Conservation (phyloP, 2,329 filamentous ascomycete species). For the Trichophyton benhamiae region DNA sequence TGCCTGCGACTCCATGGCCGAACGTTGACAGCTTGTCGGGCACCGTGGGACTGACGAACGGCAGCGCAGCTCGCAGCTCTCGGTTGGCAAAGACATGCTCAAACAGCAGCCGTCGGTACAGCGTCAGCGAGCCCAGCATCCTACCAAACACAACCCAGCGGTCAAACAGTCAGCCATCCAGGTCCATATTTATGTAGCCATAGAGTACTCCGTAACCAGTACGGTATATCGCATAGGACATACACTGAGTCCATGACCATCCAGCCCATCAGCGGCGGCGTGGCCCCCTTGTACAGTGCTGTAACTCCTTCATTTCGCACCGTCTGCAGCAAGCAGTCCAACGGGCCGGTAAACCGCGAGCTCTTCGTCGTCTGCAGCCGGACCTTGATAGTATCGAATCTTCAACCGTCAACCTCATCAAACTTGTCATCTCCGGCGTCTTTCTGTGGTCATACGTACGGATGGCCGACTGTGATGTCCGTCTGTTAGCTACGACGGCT, state of each 20-base stretch:
- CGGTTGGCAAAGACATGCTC: conserved; percentile 61
- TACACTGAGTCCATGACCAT: conserved; percentile 87
- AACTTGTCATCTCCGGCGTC: not conserved
- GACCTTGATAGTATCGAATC: conserved; percentile 95
- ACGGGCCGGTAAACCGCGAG: conserved; percentile 68
- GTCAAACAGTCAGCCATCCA: too few relatives aligned
- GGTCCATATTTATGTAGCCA: too few relatives aligned
- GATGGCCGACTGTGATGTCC: conserved; percentile 45
- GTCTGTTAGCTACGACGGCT: too few relatives aligned
- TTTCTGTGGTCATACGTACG: conserved; percentile 30
- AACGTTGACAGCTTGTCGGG: conserved; percentile 52
- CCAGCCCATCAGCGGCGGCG: conserved; percentile 87
- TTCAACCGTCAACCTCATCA: conserved; percentile 15
- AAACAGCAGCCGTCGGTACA: conserved; percentile 74
- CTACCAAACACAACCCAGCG: conserved; percentile 18
- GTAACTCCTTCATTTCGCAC: conserved; percentile 70
- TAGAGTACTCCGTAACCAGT: too few relatives aligned
- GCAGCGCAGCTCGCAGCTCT: conserved; percentile 26
- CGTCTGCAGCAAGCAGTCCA: conserved; percentile 77
- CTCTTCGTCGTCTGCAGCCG: conserved; percentile 75
- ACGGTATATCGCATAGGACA: conserved; percentile 11
- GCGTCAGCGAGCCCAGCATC: conserved; percentile 83
- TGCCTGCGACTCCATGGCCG: conserved; percentile 78
- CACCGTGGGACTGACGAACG: conserved; percentile 25
- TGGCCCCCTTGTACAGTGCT: conserved; percentile 88